phyloP scores from a whole-genome alignment of 345 rosid species.

The Hypericum androsaemum region DNA sequence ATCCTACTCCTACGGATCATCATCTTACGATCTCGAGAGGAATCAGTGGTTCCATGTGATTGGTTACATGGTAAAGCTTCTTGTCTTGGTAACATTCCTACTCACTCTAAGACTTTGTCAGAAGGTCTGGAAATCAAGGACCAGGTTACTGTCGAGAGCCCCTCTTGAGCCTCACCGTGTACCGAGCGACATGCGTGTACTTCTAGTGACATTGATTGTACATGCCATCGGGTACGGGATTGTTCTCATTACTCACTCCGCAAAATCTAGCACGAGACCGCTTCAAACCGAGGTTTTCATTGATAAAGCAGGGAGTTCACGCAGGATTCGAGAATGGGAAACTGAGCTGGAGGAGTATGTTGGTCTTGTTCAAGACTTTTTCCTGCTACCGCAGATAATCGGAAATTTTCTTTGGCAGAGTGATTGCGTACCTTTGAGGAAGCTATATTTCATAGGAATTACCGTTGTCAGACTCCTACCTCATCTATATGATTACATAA shows the following conservation, averaged over 20 bases:
- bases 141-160: conserved; percentile 34
- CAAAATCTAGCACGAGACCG: conserved; percentile 24
- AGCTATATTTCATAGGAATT: conserved; percentile 55
- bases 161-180: conserved; percentile 51
- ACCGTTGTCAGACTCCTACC: conserved; percentile 69
- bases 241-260: conserved; percentile 38
- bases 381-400: conserved; percentile 81
- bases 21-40: conserved; percentile 44
- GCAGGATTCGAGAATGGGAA: conserved; percentile 35
- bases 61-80: conserved; percentile 70
- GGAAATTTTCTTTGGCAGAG: conserved; percentile 68
- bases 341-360: conserved; percentile 68
- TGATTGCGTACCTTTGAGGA: conserved; percentile 48
- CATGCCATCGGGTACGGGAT: conserved; percentile 50
- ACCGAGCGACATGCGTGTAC: conserved; percentile 55
- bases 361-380: conserved; percentile 81
- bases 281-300: conserved; percentile 16
- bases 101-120: conserved; percentile 69
- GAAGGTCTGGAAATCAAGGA: conserved; percentile 81
- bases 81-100: conserved; percentile 54
- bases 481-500: conserved; percentile 56
- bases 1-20: conserved; percentile 32
- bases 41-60: conserved; percentile 59
- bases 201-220: conserved; percentile 30
- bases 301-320: conserved; percentile 26